Percentiles rank a stretch among this genome's conserved stretches.
phyloP scores from a whole-genome alignment of 78 protist species.

The Polysphondylium violaceum region DNA sequence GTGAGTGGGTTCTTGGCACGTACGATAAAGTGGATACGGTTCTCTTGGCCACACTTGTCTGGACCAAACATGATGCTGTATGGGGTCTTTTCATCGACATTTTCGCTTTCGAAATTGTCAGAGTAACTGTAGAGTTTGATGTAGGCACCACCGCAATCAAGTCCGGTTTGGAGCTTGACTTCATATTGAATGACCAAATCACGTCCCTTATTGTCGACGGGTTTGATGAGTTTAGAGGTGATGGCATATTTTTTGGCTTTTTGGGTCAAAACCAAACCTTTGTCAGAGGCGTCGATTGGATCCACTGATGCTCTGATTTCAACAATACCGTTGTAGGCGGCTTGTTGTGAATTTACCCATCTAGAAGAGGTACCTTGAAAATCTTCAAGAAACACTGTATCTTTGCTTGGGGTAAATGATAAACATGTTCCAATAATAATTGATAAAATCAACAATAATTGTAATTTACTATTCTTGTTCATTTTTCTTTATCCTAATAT shows the following conservation, averaged over 20 bases:
- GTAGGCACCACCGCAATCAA: conserved; percentile 97
- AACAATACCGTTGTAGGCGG: not conserved
- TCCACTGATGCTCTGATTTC: conserved; percentile 18
- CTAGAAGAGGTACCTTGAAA: not conserved
- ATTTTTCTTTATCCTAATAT: not conserved
- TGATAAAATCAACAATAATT: conserved; percentile 28
- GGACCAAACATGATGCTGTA: conserved; percentile 98
- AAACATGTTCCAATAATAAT: not conserved
- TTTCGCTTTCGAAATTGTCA: conserved; percentile 30
- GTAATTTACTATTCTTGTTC: conserved; percentile 7
- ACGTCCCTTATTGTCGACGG: conserved; percentile 22
- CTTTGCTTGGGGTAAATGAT: conserved; percentile 46
- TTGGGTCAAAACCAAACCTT: conserved; percentile 29
- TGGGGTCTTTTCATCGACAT: conserved; percentile 85
- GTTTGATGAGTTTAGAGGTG: conserved; percentile 6
- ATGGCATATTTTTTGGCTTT: conserved; percentile 48
- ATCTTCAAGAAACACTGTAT: conserved; percentile 72
- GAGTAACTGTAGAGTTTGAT: conserved; percentile 89
- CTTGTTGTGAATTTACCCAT: conserved; percentile 12
- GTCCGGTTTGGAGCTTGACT: conserved; percentile 79
- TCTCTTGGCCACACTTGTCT: conserved; percentile 93
- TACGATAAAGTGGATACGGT: conserved; percentile 93
- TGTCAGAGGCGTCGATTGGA: conserved; percentile 32
- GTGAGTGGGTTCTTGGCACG: conserved; percentile 84
- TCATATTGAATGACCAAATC: conserved; percentile 79